These are phyloP conservation scores for Diplodia intermedia DNA, from an alignment of 2,329 filamentous ascomycete genomes.

Conservation along the genomic window DNA sequence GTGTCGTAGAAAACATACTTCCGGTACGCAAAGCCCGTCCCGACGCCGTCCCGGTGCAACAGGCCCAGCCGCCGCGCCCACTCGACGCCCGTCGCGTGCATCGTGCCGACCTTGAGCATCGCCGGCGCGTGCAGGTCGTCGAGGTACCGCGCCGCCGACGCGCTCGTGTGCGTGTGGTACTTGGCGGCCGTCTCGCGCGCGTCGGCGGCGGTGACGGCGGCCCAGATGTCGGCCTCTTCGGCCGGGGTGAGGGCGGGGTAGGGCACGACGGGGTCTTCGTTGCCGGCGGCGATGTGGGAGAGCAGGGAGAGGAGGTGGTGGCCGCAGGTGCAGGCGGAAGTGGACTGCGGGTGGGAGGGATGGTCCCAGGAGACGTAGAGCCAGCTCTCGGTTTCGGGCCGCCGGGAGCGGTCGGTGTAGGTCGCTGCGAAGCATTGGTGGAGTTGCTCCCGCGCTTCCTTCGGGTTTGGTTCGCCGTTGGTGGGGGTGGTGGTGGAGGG, in stretches of 20 bases:
- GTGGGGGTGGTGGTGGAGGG: constrained; percentile 33
- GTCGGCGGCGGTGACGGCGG: constrained; percentile 8
- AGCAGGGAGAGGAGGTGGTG: not conserved
- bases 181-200: not conserved
- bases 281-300: not conserved
- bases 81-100: constrained; percentile 46
- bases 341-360: not conserved
- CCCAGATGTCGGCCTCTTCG: not conserved
- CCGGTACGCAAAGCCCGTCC: constrained; percentile 46
- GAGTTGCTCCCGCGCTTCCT: not conserved
- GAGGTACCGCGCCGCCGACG: constrained; percentile 39
- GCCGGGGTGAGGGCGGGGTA: constrained; percentile 7
- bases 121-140: constrained; percentile 42
- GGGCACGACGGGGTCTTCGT: not conserved
- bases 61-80: constrained; percentile 39
- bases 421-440: constrained; percentile 60
- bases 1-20: constrained; percentile 63
- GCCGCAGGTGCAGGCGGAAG: not conserved
- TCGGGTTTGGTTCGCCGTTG: not conserved
- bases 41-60: constrained; percentile 43
- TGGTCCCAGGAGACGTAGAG: constrained; percentile 53
- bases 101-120: constrained; percentile 54
- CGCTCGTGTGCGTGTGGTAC: constrained; percentile 15
- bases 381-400: constrained; percentile 70
- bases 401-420: constrained; percentile 66